Conservation (phyloP, 202 grass and related monocot species). For the Digitaria exilis region DNA sequence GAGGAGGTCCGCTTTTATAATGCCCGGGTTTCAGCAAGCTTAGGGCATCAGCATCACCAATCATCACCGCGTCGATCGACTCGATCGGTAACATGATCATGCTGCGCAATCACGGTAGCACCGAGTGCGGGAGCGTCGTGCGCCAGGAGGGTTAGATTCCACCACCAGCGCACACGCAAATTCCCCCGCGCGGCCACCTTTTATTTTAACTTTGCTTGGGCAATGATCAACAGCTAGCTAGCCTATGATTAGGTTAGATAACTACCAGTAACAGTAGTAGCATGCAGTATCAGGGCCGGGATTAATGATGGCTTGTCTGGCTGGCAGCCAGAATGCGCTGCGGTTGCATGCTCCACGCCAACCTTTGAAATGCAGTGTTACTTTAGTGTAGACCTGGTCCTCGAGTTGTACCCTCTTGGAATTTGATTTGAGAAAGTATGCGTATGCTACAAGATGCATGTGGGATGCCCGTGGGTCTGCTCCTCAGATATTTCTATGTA, state of each 20-base stretch:
- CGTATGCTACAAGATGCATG: conserved; percentile 37
- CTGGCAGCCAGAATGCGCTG: conserved; percentile 36
- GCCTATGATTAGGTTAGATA: conserved; percentile 36
- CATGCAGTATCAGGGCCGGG: neutral
- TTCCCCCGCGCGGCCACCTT: neutral
- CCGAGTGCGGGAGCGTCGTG: conserved; percentile 19
- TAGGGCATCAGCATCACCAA: conserved; percentile 39
- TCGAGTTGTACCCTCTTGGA: conserved; percentile 10
- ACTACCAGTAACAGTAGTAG: conserved; percentile 4
- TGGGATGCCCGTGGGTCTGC: neutral
- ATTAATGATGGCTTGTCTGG: conserved; percentile 34
- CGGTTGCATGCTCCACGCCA: conserved; percentile 33
- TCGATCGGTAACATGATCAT: conserved; percentile 42
- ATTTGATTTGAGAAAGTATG: conserved; percentile 26
- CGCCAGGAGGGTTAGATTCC: conserved; percentile 56
- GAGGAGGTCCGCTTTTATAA: conserved; percentile 42
- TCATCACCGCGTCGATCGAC: conserved; percentile 44
- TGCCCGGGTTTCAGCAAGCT: conserved; percentile 10
- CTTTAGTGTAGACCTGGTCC: conserved; percentile 33
- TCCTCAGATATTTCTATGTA: neutral
- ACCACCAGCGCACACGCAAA: conserved; percentile 25
- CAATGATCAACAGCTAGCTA: conserved; percentile 31
- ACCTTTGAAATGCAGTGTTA: conserved; percentile 15
- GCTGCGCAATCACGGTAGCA: conserved; percentile 40
- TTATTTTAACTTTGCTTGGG: conserved; percentile 39